Conservation (phyloP, 345 rosid genomes). For the Pistacia integerrima region DNA sequence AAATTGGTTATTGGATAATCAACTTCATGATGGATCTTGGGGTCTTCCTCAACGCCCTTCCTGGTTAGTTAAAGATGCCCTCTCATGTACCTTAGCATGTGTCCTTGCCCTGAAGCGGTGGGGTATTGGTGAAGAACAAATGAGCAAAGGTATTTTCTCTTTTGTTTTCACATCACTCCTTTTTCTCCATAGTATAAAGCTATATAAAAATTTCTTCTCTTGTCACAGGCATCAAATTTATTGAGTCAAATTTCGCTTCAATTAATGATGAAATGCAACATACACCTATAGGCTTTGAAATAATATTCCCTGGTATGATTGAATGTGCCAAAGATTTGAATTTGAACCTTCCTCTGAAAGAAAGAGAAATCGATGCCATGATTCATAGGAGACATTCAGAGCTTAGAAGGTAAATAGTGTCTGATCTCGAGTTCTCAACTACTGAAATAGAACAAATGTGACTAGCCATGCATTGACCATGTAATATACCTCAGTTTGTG, state of each 20-base stretch:
- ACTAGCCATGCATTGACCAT: neutral
- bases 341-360: conserved; percentile 59
- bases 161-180: neutral
- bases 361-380: conserved; percentile 49
- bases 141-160: conserved; percentile 46
- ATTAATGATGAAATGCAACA: conserved; percentile 55
- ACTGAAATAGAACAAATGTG: neutral
- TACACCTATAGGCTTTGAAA: conserved; percentile 73
- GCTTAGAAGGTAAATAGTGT: conserved; percentile 48
- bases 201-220: conserved; percentile 10
- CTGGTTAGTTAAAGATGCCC: conserved; percentile 54
- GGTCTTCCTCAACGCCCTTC: conserved; percentile 51
- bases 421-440: neutral
- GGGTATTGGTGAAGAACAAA: conserved; percentile 70
- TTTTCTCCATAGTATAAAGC: conserved; percentile 4
- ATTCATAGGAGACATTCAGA: conserved; percentile 52
- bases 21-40: conserved; percentile 84
- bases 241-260: conserved; percentile 59
- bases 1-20: conserved; percentile 78
- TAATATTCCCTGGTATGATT: conserved; percentile 82
- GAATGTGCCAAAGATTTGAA: conserved; percentile 63
- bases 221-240: conserved; percentile 66
- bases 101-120: conserved; percentile 76
- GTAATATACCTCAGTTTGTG: neutral
- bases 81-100: conserved; percentile 78